Evolutionary conservation across 2,329 filamentous ascomycete genomes (phyloP), one percentile per base, ranked within the genome.

Genomic region (Aureobasidium sp.): DNA sequence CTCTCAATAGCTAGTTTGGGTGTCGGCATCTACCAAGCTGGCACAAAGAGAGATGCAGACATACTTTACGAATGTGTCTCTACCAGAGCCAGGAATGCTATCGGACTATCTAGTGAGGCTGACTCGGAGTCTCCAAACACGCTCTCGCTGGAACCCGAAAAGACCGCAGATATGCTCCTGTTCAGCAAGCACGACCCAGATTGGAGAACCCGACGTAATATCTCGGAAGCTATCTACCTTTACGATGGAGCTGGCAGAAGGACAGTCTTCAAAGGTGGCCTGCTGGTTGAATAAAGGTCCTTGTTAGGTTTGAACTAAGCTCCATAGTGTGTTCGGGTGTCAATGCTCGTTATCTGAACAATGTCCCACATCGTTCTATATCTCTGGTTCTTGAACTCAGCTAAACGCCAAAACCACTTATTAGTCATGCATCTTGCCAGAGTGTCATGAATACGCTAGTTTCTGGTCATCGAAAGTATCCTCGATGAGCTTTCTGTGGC

Each of bases 11-110:
- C 86, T 23, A 84, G 80, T 66, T 74, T 86, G 58, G 83, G 84
- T 1, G 84, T 89, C 0, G 86, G 85, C 0, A 69, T 90, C 3
- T 90, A 90, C 68, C 86, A 89, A 64, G 82, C 83, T 1, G 87
- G 86, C 0, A 87, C 84, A 1, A 79, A 78, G 63, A 69, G 73
- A 17, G 85, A 87, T 68, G 81, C 84, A 0, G 77, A 82, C 64
- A 64, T 85, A 4, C 72, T 90, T 51, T 88, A 79, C 68, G 80
- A 81, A 70, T 74, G 80, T 72, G 62, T 72, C 34, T 71, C 67
- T 29, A 70, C 67, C 4, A 57, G 69, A 55, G 71, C 71, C 5
- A 68, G 66, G 62, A 62, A 66, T 55, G 72, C 71, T 3, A 74
- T 74, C 44, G 72, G 72, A 1, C 57, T 72, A 3, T 63, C 63